phyloP scores from a whole-genome alignment of 306 rosid genomes.

The Cucumis melo region DNA sequence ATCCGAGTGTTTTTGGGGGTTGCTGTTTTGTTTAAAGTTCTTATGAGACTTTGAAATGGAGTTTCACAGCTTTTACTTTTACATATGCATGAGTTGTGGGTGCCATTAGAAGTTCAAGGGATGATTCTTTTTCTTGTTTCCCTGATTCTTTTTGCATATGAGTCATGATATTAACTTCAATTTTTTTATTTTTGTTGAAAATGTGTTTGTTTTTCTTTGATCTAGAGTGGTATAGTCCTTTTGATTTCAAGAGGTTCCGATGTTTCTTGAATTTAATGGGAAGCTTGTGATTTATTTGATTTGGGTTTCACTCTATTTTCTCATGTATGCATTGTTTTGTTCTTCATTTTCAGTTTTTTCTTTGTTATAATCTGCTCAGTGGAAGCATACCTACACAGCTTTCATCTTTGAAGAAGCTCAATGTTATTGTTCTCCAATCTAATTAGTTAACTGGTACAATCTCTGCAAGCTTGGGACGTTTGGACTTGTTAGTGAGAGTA shows the following conservation, averaged over 20 bases:
- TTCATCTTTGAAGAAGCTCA: constrained; percentile 36
- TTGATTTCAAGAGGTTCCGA: background rate
- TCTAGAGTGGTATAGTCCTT: background rate
- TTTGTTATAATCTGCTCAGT: constrained; percentile 55
- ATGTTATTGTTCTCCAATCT: constrained; percentile 59
- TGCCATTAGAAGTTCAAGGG: background rate
- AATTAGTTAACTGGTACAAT: constrained; percentile 62
- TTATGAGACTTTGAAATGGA: background rate
- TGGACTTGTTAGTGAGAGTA: constrained; percentile 37
- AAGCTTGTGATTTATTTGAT: background rate
- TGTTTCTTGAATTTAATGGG: background rate
- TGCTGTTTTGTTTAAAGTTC: background rate
- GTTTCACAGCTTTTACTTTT: background rate
- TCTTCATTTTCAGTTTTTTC: constrained; percentile 52
- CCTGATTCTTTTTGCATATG: background rate
- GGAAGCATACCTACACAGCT: constrained; percentile 67
- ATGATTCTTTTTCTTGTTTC: background rate
- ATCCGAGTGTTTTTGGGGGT: background rate
- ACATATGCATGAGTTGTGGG: constrained; percentile 1
- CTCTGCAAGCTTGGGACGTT: constrained; percentile 78
- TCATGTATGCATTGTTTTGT: background rate
- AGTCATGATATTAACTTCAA: background rate
- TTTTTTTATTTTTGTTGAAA: too few species aligned
- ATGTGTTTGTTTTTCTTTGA: background rate
- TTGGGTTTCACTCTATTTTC: background rate